Evolutionary conservation across 2,329 filamentous ascomycete genomes (phyloP), one percentile per base, ranked within the genome.

Genomic region (Ophiostoma quercus): DNA sequence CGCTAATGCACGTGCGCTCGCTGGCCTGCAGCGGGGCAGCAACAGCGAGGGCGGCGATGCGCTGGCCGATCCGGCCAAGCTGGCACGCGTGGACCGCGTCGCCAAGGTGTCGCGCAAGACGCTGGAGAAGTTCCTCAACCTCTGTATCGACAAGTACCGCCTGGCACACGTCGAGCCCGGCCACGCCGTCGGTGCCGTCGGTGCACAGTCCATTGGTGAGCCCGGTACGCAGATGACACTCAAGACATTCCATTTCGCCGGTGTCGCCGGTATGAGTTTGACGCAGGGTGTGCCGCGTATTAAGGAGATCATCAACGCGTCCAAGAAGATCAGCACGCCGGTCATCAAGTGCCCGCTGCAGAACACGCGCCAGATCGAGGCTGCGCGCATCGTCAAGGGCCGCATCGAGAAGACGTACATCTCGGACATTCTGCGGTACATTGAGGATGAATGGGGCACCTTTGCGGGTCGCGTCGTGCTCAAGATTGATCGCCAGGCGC

Each of bases 281-380:
- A 99, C 95, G 0, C 92, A 97, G 77, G 95, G 95, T 91, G 95
- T 99, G 7, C 95, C 95, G 1, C 94, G 95, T 89, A 99, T 99
- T 83, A 99, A 99, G 82, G 95, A 99, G 84, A 99, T 99, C 74
- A 99, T 99, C 88, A 99, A 99, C 80, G 95, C 95, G 6, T 97
- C 93, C 9, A 96, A 93, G 78, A 83, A 84, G 67, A 99, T 99
- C 79, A 96, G 91, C 78, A 99, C 95, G 0, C 95, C 95, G 0
- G 90, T 99, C 77, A 96, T 99, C 74, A 88, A 87, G 6, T 98
- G 95, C 76, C 90, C 92, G 4, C 84, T 98, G 5, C 85, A 92
- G 73, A 95, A 93, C 76, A 87, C 89, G 71, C 82, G 85, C 69
- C 87, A 90, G 73, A 88, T 95, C 69, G 86, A 89, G 73, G 92